Conservation (phyloP, 768 basidiomycete species). For the Boletus pseudopeckii region DNA sequence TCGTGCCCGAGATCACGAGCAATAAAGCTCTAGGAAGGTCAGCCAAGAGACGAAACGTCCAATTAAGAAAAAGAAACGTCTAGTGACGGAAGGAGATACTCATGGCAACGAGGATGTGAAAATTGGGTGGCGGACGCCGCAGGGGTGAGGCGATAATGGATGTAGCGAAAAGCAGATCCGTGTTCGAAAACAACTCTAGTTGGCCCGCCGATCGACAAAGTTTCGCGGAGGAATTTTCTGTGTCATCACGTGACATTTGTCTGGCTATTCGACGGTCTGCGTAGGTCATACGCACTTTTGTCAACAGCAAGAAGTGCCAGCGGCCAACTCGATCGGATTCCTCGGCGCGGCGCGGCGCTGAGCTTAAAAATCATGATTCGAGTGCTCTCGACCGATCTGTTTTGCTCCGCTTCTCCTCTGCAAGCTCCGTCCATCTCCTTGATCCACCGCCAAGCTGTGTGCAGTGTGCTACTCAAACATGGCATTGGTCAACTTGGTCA, state of each 20-base stretch:
- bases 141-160: slow-evolving; percentile 12
- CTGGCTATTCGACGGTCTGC: background rate
- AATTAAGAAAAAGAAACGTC: slow-evolving; percentile 25
- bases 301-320: background rate
- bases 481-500: too few relatives aligned
- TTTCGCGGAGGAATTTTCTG: slow-evolving; percentile 2
- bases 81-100: slow-evolving; percentile 14
- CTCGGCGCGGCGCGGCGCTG: slow-evolving; percentile 19
- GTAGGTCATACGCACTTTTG: background rate
- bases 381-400: slow-evolving; percentile 3
- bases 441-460: background rate
- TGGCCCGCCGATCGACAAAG: slow-evolving; percentile 2
- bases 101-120: slow-evolving; percentile 21
- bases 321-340: slow-evolving; percentile 19
- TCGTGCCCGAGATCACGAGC: slow-evolving; percentile 14
- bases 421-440: background rate
- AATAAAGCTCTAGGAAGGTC: slow-evolving; percentile 17
- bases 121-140: slow-evolving; percentile 25
- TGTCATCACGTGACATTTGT: slow-evolving; percentile 1
- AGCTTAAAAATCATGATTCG: slow-evolving; percentile 21
- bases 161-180: slow-evolving; percentile 14
- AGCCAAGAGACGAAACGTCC: slow-evolving; percentile 13
- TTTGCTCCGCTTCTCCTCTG: background rate
- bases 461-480: background rate
- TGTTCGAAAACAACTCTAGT: slow-evolving; percentile 1